Evolutionary conservation across 257 asterid species (phyloP).

Genomic region (Solanum pinnatisectum): DNA sequence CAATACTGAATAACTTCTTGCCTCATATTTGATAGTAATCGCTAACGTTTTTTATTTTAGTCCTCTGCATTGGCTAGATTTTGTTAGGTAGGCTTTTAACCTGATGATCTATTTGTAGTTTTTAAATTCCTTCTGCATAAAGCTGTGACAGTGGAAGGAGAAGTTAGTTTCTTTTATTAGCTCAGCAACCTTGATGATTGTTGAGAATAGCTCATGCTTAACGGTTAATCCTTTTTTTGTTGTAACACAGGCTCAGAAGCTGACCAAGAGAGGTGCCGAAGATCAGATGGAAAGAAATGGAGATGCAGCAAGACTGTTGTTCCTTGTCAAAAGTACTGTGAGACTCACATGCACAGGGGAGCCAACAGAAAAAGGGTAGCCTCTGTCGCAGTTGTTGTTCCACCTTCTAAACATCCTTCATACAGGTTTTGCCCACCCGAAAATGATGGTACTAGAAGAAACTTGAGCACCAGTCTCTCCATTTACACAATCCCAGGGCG

Average conservation of each 20-base stretch:
- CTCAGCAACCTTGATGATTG: background rate
- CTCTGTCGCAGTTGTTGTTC: conserved; percentile 5
- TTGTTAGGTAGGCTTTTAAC: background rate
- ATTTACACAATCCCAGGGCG: conserved; percentile 19
- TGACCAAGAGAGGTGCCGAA: conserved; percentile 40
- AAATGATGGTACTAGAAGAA: conserved; percentile 14
- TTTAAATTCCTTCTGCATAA: background rate
- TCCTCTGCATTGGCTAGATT: background rate
- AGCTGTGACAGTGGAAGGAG: background rate
- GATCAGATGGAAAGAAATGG: conserved; percentile 83
- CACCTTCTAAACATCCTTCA: background rate
- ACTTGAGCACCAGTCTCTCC: conserved; percentile 41
- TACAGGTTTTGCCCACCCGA: background rate
- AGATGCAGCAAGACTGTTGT: conserved; percentile 39
- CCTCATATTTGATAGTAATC: background rate
- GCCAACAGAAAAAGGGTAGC: conserved; percentile 16
- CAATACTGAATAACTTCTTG: background rate
- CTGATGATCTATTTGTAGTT: background rate
- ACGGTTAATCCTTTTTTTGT: background rate
- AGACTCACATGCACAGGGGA: conserved; percentile 62
- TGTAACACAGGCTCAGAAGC: conserved; percentile 5
- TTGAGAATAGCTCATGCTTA: background rate
- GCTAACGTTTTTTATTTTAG: background rate
- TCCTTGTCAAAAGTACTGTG: conserved; percentile 43
- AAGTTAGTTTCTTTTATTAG: background rate